Evolutionary conservation across 2,329 filamentous ascomycete genomes (phyloP).

Genomic region (Ceratocystis variospora): DNA sequence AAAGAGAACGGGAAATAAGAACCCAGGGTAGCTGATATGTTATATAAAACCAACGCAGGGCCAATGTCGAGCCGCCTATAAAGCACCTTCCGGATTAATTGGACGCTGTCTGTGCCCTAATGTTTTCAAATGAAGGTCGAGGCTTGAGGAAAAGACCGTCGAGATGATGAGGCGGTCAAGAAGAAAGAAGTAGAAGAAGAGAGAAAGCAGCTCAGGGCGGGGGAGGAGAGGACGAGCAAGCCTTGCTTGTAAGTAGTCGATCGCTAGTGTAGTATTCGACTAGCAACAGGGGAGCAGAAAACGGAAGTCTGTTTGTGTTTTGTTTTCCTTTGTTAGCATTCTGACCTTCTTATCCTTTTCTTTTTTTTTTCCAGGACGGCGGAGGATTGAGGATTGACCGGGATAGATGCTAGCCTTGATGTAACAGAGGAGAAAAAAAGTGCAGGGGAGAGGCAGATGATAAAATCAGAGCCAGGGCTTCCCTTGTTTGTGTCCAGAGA

Average conservation of each 20-base stretch:
- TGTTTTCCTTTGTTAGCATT: constrained; percentile 3
- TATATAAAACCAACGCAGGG: neutral
- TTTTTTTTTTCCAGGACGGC: neutral
- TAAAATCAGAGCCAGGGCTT: neutral
- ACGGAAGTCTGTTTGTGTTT: constrained; percentile 9
- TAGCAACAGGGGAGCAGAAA: neutral
- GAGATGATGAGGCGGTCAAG: constrained; percentile 1
- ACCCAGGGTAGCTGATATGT: neutral
- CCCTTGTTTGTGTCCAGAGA: neutral
- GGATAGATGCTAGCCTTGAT: neutral
- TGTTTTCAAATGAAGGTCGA: neutral
- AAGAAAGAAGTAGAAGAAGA: neutral
- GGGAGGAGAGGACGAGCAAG: neutral
- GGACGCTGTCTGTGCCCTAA: neutral
- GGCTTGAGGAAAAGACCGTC: neutral
- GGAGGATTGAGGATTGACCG: constrained; percentile 5
- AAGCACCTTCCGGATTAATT: neutral
- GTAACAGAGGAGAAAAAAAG: constrained; percentile 2
- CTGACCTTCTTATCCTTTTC: neutral
- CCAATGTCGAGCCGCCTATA: neutral
- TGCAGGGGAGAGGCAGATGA: neutral
- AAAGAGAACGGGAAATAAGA: neutral
- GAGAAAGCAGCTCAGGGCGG: neutral
- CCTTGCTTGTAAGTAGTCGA: constrained; percentile 4
- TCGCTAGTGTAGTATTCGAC: neutral